phyloP scores from a whole-genome alignment of 2,329 filamentous ascomycete genomes.

The Exophiala oligosperma region DNA sequence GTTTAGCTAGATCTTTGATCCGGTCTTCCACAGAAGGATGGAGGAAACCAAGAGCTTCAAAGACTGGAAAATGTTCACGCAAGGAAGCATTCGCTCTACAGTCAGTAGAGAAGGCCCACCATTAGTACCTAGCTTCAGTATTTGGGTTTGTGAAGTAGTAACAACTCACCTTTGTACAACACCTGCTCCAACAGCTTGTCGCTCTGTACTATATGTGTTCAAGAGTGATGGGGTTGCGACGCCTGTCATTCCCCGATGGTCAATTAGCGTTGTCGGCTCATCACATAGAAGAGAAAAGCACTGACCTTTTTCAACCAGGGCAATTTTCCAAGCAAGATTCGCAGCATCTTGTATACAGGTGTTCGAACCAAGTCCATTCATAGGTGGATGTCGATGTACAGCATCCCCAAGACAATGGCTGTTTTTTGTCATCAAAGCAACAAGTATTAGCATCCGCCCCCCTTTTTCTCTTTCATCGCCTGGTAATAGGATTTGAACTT shows the following conservation, averaged over 20 bases:
- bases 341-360: constrained; percentile 37
- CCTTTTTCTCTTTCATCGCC: too few species aligned
- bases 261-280: background rate
- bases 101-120: background rate
- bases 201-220: constrained; percentile 35
- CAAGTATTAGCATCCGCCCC: too few species aligned
- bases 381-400: constrained; percentile 37
- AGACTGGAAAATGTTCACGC: constrained; percentile 50
- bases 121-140: background rate
- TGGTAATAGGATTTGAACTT: constrained; percentile 20
- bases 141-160: background rate
- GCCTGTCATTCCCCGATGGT: constrained; percentile 26
- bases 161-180: constrained; percentile 56
- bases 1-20: constrained; percentile 38
- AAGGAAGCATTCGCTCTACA: constrained; percentile 46
- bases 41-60: constrained; percentile 47
- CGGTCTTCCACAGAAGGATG: constrained; percentile 40
- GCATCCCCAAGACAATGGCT: constrained; percentile 33
- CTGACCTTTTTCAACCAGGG: constrained; percentile 31
- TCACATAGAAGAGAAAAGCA: constrained; percentile 2
- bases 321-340: constrained; percentile 39
- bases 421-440: background rate
- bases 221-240: constrained; percentile 29
- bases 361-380: constrained; percentile 36
- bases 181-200: constrained; percentile 33